Conservation (phyloP, 2,329 filamentous ascomycete species). For the Thielaviopsis musarum region DNA sequence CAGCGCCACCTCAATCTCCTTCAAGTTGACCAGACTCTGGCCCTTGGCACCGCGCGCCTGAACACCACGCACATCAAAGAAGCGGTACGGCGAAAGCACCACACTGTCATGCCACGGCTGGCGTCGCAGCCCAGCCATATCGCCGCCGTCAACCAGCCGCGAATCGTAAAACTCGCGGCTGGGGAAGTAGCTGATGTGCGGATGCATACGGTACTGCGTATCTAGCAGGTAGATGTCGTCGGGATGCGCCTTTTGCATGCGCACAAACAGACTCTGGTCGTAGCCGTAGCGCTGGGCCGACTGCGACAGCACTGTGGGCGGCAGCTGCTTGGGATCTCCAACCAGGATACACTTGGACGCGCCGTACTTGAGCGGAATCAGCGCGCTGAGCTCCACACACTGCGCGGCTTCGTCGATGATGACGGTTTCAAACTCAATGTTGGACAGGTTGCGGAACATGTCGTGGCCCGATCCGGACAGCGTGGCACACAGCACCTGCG, state of each 20-base stretch:
- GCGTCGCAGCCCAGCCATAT: conserved; percentile 60
- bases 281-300: conserved; percentile 86
- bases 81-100: conserved; percentile 80
- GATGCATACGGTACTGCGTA: conserved; percentile 98
- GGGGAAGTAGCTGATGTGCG: conserved; percentile 83
- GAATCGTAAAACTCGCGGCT: conserved; percentile 87
- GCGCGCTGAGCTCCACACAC: conserved; percentile 88
- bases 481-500: conserved; percentile 87
- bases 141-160: conserved; percentile 63
- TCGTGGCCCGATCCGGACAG: conserved; percentile 93
- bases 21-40: conserved; percentile 77
- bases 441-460: conserved; percentile 84
- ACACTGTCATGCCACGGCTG: conserved; percentile 74
- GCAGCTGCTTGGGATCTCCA: conserved; percentile 92
- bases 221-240: conserved; percentile 86
- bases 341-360: conserved; percentile 94
- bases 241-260: conserved; percentile 89
- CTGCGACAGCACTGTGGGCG: conserved; percentile 87
- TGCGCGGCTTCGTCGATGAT: conserved; percentile 97
- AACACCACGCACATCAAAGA: conserved; percentile 87
- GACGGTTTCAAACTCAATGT: conserved; percentile 94
- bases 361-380: conserved; percentile 95
- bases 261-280: conserved; percentile 93
- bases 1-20: conserved; percentile 75
- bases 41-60: conserved; percentile 68